phyloP scores from a whole-genome alignment of 2,329 filamentous ascomycete genomes.

The Nothomitra cinnamomea region DNA sequence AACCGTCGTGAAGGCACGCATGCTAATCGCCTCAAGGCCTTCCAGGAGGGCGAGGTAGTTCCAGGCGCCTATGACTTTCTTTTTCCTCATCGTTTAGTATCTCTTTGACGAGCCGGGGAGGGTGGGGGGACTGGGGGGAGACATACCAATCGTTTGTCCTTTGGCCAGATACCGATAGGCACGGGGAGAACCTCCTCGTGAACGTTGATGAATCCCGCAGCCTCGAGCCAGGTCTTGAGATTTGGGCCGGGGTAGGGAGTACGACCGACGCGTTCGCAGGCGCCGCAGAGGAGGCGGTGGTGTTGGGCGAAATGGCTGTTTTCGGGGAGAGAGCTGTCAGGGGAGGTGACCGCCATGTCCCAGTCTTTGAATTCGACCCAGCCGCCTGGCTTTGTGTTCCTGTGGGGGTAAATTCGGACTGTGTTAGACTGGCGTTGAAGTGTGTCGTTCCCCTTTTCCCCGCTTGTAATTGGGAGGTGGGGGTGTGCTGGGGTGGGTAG shows the following conservation, averaged over 20 bases:
- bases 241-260: neutral
- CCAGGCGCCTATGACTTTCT: too few species aligned
- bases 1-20: too few species aligned
- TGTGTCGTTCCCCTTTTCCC: neutral
- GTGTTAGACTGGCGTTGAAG: neutral
- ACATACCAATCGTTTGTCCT: neutral
- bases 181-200: neutral
- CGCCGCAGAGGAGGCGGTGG: neutral
- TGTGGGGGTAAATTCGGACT: neutral
- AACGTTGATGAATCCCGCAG: conserved; percentile 37
- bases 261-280: neutral
- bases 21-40: too few species aligned
- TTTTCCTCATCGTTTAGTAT: too few species aligned
- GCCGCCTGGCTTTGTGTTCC: neutral
- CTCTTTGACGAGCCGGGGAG: too few species aligned
- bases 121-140: too few species aligned
- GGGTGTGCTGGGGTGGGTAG: neutral
- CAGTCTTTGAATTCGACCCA: conserved; percentile 4
- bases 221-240: conserved; percentile 19
- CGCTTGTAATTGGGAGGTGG: neutral
- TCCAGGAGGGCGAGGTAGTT: too few species aligned
- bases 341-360: neutral
- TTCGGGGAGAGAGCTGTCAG: neutral
- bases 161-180: conserved; percentile 3
- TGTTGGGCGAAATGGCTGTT: neutral